Base-by-base conservation (phyloP, 2,329 filamentous ascomycete genomes). In the Talaromyces sp. region DNA sequence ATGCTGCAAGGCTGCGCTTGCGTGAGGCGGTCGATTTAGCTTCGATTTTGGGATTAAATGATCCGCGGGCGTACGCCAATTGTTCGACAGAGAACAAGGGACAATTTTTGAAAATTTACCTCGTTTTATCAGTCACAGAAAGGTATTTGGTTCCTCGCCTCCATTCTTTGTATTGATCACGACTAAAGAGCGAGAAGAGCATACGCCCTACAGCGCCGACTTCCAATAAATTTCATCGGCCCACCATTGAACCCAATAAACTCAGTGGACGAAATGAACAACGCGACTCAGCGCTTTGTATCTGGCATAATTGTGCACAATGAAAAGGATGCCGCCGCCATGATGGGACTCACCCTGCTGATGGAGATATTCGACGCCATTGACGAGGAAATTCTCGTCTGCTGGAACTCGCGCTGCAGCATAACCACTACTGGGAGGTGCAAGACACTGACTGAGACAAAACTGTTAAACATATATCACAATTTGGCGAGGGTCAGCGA, bases 1-100 rank as follows among this genome's bases (percentile, higher is more conserved):
- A 90, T 66, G 87, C 86, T 68, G 89, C 88, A 1, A 92, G 89
- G 88, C 90, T 87, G 68, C 85, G 90, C 69, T 77, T 93, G 19
- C 84, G 90, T 26, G 90, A 93, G 73, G 89, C 88, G 7, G 61
- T 74, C 6, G 76, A 79, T 56, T 71, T 78, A 32, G 76, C 76
- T 0, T 71, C 74, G 5, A 74, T 75, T 1, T 56, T 79, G 12
- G 72, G 74, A 0, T 63, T 79, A 52, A 76, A 78, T 62, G 66
- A 76, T 32, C 74, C 76, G 1, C 66, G 67, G 17, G 73, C 72
- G 10, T 79, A 78, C 62, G 67, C 65, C 6, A 68, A 73, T 57
- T 65, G 77, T 2, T 65, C 71, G 6, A 61, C 67, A 3, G 75
- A 77, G 51, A 71, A 72, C 43, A 74, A 73, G 56, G 75, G 76